These are phyloP conservation scores for Claviceps quebecensis DNA, from an alignment of 2,329 filamentous ascomycete genomes.

Conservation along the genomic window DNA sequence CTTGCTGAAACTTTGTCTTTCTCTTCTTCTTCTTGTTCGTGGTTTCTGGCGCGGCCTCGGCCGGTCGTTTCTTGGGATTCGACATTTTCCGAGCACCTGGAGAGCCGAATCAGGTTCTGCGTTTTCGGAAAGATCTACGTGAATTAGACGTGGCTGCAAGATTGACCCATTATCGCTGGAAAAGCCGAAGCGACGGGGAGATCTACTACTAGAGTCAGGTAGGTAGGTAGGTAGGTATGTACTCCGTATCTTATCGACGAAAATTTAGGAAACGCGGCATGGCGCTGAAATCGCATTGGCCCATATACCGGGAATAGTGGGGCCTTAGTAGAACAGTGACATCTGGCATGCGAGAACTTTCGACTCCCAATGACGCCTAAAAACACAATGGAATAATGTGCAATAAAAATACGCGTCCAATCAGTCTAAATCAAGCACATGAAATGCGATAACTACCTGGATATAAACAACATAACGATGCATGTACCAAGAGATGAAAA, in stretches of 20 bases:
- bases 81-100: conserved; percentile 14
- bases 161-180: neutral
- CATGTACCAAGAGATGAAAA: neutral
- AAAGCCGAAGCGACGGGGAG: neutral
- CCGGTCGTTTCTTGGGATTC: conserved; percentile 41
- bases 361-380: too few relatives aligned
- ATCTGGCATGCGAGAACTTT: too few relatives aligned
- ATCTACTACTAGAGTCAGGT: too few relatives aligned
- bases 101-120: too few relatives aligned
- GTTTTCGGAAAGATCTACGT: conserved; percentile 6
- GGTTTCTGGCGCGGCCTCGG: conserved; percentile 28
- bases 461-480: too few relatives aligned
- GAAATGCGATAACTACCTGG: neutral
- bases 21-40: conserved; percentile 38
- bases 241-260: neutral
- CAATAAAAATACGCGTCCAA: too few relatives aligned
- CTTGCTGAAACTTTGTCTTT: conserved; percentile 37
- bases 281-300: neutral
- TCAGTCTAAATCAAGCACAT: neutral
- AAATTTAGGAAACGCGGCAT: conserved; percentile 2
- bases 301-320: neutral
- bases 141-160: neutral
- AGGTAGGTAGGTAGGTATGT: too few relatives aligned
- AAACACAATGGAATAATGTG: too few relatives aligned
- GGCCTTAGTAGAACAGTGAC: neutral